phyloP scores from a whole-genome alignment of 306 rosid species.

The Dalbergia cochinchinensis region DNA sequence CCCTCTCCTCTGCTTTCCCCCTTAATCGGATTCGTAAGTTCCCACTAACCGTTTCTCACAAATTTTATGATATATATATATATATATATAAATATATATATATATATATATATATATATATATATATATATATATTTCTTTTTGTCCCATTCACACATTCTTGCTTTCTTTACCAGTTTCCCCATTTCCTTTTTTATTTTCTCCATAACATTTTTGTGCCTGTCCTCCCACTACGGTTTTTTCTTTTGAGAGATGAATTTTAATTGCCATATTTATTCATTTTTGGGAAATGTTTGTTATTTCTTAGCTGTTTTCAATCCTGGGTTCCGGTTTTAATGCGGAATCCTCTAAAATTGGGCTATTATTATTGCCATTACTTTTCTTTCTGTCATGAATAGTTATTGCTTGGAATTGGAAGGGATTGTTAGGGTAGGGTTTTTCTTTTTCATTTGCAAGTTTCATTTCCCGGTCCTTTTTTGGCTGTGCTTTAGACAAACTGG shows the following conservation, averaged over 20 bases:
- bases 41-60: neutral
- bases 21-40: constrained; percentile 39
- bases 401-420: neutral
- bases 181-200: neutral
- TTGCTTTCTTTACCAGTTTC: neutral
- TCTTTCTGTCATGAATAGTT: neutral
- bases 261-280: neutral
- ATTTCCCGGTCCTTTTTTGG: constrained; percentile 19
- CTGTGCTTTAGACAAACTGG: too few species aligned
- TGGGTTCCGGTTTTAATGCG: neutral
- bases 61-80: neutral
- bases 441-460: neutral
- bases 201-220: neutral
- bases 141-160: neutral
- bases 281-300: neutral
- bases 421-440: neutral
- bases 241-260: neutral
- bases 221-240: neutral
- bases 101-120: too few species aligned
- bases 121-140: neutral
- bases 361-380: neutral
- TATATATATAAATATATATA: too few species aligned
- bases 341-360: too few species aligned
- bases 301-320: constrained; percentile 8
- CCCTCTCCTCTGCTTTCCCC: neutral